phyloP scores from a whole-genome alignment of 768 basidiomycete species.

The Mrakia blollopis region DNA sequence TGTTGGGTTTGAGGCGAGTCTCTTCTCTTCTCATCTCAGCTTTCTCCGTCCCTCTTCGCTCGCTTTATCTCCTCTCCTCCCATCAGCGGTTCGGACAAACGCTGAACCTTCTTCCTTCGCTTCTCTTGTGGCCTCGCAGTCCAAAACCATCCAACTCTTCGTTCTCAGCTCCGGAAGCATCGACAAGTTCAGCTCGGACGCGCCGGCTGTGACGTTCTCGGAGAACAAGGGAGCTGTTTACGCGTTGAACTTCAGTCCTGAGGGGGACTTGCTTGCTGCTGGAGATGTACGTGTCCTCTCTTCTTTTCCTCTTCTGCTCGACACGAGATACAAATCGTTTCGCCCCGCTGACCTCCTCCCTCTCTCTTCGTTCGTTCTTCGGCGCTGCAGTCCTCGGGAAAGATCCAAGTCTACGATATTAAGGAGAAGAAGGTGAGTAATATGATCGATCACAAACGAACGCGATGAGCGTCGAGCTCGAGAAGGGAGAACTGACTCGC shows the following conservation, averaged over 20 bases:
- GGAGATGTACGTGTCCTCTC: constrained; percentile 64
- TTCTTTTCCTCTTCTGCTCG: neutral
- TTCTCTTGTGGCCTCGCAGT: constrained; percentile 46
- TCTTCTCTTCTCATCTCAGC: too few relatives aligned
- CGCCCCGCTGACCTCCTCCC: neutral
- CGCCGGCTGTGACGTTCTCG: constrained; percentile 50
- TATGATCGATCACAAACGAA: too few relatives aligned
- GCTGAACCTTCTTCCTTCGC: neutral
- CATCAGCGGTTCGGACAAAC: neutral
- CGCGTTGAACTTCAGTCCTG: constrained; percentile 70
- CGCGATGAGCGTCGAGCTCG: too few relatives aligned
- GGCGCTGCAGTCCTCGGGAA: constrained; percentile 64
- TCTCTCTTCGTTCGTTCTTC: neutral
- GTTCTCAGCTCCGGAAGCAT: constrained; percentile 54
- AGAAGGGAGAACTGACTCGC: neutral
- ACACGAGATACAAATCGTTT: neutral
- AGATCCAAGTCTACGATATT: constrained; percentile 71
- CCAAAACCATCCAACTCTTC: constrained; percentile 68
- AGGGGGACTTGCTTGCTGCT: constrained; percentile 67
- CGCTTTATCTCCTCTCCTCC: neutral
- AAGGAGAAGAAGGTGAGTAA: constrained; percentile 55
- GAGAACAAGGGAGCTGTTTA: constrained; percentile 67
- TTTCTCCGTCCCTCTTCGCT: neutral
- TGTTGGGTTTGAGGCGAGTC: constrained; percentile 26
- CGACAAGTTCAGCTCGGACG: constrained; percentile 46